Evolutionary conservation across 352 stramenopile species (phyloP).

Genomic region (Pythium pyrilobum): DNA sequence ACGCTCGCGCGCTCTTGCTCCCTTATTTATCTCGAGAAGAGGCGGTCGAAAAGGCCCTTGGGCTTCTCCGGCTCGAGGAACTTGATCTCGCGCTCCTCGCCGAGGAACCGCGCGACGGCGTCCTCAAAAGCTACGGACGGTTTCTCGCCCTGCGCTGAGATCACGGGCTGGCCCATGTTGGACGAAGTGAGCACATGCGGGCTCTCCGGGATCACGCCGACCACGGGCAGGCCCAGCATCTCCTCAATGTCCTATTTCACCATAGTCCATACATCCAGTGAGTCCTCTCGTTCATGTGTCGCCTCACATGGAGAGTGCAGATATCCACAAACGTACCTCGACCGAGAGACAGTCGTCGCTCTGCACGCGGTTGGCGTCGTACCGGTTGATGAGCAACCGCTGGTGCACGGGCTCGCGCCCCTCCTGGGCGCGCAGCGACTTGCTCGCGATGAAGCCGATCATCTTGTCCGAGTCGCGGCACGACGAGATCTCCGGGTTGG

Average conservation of each 20-base stretch:
- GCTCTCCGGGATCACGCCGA: slow-evolving; percentile 90
- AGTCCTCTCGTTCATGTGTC: background rate
- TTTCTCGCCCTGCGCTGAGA: slow-evolving; percentile 67
- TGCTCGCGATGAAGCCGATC: slow-evolving; percentile 92
- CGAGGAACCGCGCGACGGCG: slow-evolving; percentile 88
- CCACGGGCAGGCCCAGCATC: slow-evolving; percentile 86
- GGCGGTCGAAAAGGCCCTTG: slow-evolving; percentile 70
- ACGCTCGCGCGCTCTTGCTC: no score
- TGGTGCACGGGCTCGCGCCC: slow-evolving; percentile 68
- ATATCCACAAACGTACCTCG: slow-evolving; percentile 29
- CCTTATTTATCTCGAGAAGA: slow-evolving; percentile 45
- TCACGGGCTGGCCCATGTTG: slow-evolving; percentile 92
- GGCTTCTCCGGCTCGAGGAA: slow-evolving; percentile 83
- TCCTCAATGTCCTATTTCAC: slow-evolving; percentile 85
- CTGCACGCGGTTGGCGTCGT: slow-evolving; percentile 86
- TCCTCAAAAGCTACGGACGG: slow-evolving; percentile 82
- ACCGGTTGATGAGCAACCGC: slow-evolving; percentile 89
- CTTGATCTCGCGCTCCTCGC: slow-evolving; percentile 80
- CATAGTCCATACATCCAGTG: background rate
- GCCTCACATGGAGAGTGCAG: background rate
- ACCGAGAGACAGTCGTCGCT: slow-evolving; percentile 88
- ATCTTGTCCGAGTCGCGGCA: slow-evolving; percentile 94
- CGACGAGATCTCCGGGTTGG: slow-evolving; percentile 91
- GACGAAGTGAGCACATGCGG: slow-evolving; percentile 89
- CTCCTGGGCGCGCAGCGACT: slow-evolving; percentile 81